phyloP scores from a whole-genome alignment of 2,329 filamentous ascomycete species.

The Aciculosporium take region DNA sequence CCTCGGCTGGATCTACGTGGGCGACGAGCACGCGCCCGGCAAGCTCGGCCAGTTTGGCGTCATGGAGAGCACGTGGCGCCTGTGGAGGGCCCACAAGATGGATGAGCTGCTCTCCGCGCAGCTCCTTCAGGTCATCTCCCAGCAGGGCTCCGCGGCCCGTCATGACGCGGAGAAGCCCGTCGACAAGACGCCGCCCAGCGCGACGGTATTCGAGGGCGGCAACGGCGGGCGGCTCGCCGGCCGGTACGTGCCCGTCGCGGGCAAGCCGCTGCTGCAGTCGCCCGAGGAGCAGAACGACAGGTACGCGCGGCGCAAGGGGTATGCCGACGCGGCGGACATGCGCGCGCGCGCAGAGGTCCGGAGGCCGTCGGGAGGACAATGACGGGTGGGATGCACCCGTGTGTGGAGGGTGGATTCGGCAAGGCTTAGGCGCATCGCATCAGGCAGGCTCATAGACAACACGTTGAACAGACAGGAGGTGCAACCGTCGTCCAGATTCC shows the following conservation, averaged over 20 bases:
- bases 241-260: constrained; percentile 40
- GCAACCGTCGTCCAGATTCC: too few relatives aligned
- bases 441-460: too few relatives aligned
- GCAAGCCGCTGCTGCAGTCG: constrained; percentile 32
- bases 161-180: background rate
- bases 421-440: too few relatives aligned
- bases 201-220: constrained; percentile 39
- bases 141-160: constrained; percentile 18
- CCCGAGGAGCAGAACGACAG: constrained; percentile 44
- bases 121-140: constrained; percentile 49
- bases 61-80: constrained; percentile 63
- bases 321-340: constrained; percentile 36
- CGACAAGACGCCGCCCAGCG: constrained; percentile 15
- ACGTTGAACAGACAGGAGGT: too few relatives aligned
- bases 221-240: constrained; percentile 35
- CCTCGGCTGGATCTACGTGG: constrained; percentile 66
- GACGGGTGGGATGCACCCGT: constrained; percentile 11
- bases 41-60: constrained; percentile 54
- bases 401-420: background rate
- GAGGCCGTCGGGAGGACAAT: constrained; percentile 18
- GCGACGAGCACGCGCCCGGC: constrained; percentile 44
- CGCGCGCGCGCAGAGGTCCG: constrained; percentile 19
- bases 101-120: constrained; percentile 72
- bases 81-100: constrained; percentile 76
- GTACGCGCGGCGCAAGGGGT: constrained; percentile 49